Percentiles rank a stretch among this genome's conserved stretches.
Evolutionary conservation across 2,329 filamentous ascomycete genomes (phyloP).

Genomic region (Penicillium sp.): DNA sequence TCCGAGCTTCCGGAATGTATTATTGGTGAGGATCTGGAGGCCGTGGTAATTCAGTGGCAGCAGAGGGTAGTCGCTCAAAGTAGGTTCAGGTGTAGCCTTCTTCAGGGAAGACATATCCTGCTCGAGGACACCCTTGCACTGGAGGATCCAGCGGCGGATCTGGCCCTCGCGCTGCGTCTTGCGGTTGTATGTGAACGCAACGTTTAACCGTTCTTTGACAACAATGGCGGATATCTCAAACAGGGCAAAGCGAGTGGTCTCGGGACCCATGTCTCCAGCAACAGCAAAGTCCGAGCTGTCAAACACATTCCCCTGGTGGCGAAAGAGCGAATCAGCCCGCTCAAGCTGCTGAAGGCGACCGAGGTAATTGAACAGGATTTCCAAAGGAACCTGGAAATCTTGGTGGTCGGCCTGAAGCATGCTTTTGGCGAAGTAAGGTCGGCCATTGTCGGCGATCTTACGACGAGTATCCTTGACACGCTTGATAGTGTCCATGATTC

Average conservation of each 20-base stretch:
- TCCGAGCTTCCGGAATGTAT: conserved; percentile 34
- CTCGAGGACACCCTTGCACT: conserved; percentile 38
- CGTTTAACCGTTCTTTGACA: conserved; percentile 43
- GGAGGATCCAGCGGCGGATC: conserved; percentile 42
- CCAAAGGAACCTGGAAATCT: conserved; percentile 38
- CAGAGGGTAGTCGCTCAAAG: conserved; percentile 43
- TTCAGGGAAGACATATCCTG: conserved; percentile 22
- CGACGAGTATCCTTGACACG: conserved; percentile 39
- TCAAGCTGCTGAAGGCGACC: conserved; percentile 43
- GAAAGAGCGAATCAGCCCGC: conserved; percentile 41
- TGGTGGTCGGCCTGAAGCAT: conserved; percentile 26
- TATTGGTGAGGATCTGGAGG: conserved; percentile 34
- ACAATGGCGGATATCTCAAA: conserved; percentile 51
- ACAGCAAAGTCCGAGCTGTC: conserved; percentile 28
- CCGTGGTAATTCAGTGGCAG: conserved; percentile 40
- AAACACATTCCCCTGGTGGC: conserved; percentile 35
- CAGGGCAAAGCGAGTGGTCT: conserved; percentile 45
- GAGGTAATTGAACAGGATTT: conserved; percentile 41
- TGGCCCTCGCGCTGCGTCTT: conserved; percentile 43
- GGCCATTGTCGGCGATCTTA: conserved; percentile 29
- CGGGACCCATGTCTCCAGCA: conserved; percentile 43
- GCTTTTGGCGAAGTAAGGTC: conserved; percentile 35
- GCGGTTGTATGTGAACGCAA: conserved; percentile 49
- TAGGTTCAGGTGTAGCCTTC: conserved; percentile 29
- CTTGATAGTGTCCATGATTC: conserved; percentile 31